These are phyloP conservation scores for Penicillium sp. DNA, from an alignment of 2,329 filamentous ascomycete species.

Conservation along the genomic window DNA sequence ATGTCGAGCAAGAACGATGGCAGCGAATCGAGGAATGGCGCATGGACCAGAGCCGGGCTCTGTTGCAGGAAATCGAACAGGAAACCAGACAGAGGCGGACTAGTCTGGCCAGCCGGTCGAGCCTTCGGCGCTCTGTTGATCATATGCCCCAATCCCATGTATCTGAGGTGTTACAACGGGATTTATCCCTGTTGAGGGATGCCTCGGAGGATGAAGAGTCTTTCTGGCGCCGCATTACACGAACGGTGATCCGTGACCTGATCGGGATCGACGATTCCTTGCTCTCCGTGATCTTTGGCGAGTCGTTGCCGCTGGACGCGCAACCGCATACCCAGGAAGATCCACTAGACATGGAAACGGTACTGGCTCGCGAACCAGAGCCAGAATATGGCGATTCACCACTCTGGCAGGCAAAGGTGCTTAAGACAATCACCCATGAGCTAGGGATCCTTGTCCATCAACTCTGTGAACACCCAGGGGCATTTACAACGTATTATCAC, in stretches of 20 bases:
- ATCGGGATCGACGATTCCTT: conserved; percentile 87
- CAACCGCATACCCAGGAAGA: conserved; percentile 32
- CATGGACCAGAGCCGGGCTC: conserved; percentile 79
- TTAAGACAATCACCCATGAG: conserved; percentile 83
- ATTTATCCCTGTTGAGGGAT: conserved; percentile 41
- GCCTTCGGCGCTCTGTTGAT: conserved; percentile 19
- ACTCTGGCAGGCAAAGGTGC: conserved; percentile 61
- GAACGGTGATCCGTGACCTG: conserved; percentile 81
- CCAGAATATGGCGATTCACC: conserved; percentile 27
- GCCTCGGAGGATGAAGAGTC: conserved; percentile 58
- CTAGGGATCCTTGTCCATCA: conserved; percentile 80
- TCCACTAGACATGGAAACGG: conserved; percentile 31
- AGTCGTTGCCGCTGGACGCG: conserved; percentile 58
- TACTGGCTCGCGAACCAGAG: conserved; percentile 31
- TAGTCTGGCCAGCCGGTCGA: conserved; percentile 27
- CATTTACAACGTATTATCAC: conserved; percentile 77
- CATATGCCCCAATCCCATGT: conserved; percentile 19
- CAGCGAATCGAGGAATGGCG: conserved; percentile 89
- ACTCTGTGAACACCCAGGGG: conserved; percentile 80
- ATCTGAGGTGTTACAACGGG: conserved; percentile 56
- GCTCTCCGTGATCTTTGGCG: conserved; percentile 82
- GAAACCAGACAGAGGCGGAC: conserved; percentile 68
- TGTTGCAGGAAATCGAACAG: conserved; percentile 84
- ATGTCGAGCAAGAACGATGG: conserved; percentile 70
- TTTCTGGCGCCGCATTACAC: conserved; percentile 77